Evolutionary conservation across 1,284 basidiomycete genomes (phyloP), one percentile per base, ranked within the genome.

Genomic region (Microbotryum intermedium): DNA sequence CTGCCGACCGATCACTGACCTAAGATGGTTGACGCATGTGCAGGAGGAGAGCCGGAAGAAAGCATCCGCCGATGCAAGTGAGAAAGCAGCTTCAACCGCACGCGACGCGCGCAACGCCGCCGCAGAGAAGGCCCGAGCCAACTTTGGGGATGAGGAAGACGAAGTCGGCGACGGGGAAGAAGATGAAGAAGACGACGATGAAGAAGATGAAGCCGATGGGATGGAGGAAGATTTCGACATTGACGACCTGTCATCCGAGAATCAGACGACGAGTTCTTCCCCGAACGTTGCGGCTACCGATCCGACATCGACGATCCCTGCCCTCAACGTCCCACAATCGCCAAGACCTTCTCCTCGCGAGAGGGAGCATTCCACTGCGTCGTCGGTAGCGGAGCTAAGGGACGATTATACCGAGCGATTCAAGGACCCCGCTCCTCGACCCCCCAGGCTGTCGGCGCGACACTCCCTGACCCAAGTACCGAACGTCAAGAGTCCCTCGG

Each of bases 131-230:
- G 55, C 21, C 20, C 20, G 53, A 29, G 26, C 29, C 11, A 60
- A 59, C 46, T 75, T 78, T 50, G 76, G 77, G 9, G 74, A 79
- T 26, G 79, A 80, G 45, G 78, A 78, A 44, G 78, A 80, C 28
- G 81, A 79, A 18, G 80, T 80, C 42, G 81, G 82, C 10, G 81
- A 80, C 29, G 74, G 68, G n/a, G 71, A 59, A 62, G 77, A 73
- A 13, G 75, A 76, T 4, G 72, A 76, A 3, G 75, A 76, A 2
- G 76, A 77, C 0, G 77, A 78, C 5, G 79, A 80, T 1, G 79
- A 80, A 46, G 80, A 87, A 50, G 84, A 86, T 46, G 89, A 90
- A 72, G 83, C 83, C 68, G 94, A 84, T 73, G 13, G 4, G 34
- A 39, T 39, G 34, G 34, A 39, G 34, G 34, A 39, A 16, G 34